These are phyloP conservation scores for Liquidambar formosana DNA, from an alignment of 164 flowering plant species.

Conservation along the genomic window DNA sequence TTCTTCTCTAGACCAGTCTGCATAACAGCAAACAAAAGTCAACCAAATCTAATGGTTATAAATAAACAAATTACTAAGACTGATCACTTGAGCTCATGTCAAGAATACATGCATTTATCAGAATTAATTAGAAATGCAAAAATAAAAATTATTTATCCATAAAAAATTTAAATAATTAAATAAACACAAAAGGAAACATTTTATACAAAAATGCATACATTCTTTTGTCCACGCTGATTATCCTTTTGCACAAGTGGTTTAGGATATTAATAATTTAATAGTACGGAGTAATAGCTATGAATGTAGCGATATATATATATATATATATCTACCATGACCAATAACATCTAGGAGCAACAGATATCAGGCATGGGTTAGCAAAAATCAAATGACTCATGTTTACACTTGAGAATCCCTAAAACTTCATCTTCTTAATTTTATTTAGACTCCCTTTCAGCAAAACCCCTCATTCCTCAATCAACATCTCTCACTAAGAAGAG, in stretches of 20 bases:
- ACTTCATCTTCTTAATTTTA: too few relatives aligned
- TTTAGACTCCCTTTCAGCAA: too few relatives aligned
- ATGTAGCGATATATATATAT: background rate
- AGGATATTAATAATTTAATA: too few relatives aligned
- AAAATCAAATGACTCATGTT: background rate
- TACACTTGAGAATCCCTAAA: too few relatives aligned
- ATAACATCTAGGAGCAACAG: background rate
- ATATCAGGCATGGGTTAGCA: background rate
- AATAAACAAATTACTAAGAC: background rate
- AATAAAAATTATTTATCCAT: background rate
- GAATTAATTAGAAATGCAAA: background rate
- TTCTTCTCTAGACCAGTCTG: conserved; percentile 93
- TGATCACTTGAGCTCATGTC: background rate
- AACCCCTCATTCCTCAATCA: too few relatives aligned
- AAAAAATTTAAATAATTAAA: too few relatives aligned
- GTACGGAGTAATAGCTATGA: too few relatives aligned
- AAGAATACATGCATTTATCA: background rate
- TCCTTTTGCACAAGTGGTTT: too few relatives aligned
- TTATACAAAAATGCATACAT: too few relatives aligned
- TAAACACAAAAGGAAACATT: too few relatives aligned
- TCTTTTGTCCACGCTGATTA: too few relatives aligned
- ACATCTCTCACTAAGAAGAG: too few relatives aligned
- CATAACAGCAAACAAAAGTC: conserved; percentile 25
- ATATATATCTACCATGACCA: background rate
- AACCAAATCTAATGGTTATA: background rate